phyloP scores from a whole-genome alignment of 129 eudicot genomes.

The Sambucus nigra region DNA sequence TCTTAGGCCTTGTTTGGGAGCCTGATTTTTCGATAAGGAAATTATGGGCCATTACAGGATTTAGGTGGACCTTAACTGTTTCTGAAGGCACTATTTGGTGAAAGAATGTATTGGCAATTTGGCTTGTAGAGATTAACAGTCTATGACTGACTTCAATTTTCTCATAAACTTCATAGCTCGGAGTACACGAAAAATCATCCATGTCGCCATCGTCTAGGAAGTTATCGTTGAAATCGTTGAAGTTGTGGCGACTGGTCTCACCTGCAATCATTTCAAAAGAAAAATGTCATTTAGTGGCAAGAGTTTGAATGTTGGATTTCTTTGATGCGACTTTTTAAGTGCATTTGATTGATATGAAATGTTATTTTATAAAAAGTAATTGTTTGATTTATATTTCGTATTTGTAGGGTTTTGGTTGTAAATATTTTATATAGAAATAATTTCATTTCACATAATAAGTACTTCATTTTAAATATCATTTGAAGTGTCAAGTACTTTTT shows the following conservation, averaged over 20 bases:
- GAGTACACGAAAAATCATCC: conserved; percentile 13
- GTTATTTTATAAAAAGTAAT: no score
- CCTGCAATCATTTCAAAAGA: conserved; percentile 9
- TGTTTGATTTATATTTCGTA: no score
- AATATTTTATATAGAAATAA: no score
- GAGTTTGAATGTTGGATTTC: no score
- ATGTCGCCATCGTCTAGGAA: conserved; percentile 11
- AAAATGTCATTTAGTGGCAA: no score
- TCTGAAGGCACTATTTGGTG: conserved; percentile 22
- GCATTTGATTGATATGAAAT: no score
- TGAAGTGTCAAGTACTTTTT: no score
- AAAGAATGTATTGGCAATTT: conserved; percentile 14
- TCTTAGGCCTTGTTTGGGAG: background rate
- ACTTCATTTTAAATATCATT: no score
- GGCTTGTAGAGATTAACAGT: conserved; percentile 17
- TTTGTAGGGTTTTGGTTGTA: no score
- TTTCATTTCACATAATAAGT: no score
- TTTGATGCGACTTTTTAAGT: no score
- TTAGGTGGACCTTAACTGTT: conserved; percentile 11
- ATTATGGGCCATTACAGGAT: conserved; percentile 2
- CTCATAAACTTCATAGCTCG: conserved; percentile 13
- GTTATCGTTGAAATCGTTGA: conserved; percentile 1
- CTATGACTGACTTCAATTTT: conserved; percentile 17
- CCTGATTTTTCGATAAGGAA: background rate
- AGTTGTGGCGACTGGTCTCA: conserved; percentile 12